Conservation (phyloP, 192 early-diverging fungal species). For the Gaertneriomyces sp. region DNA sequence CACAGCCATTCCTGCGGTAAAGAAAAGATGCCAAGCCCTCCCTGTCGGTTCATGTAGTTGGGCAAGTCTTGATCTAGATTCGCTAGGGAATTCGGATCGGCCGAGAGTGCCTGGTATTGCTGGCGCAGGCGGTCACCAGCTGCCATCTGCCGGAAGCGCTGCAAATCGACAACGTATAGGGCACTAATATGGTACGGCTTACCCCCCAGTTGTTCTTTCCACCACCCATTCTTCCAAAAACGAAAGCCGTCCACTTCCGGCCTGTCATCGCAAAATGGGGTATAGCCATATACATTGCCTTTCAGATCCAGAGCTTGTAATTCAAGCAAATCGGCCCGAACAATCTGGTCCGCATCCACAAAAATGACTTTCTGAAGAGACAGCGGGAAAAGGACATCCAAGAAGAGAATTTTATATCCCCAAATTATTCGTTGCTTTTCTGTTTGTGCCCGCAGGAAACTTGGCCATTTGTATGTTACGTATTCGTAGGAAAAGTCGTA, state of each 20-base stretch:
- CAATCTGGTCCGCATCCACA: constrained; percentile 95
- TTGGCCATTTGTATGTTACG: constrained; percentile 98
- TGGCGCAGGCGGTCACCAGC: constrained; percentile 90
- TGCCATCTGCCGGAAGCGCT: constrained; percentile 84
- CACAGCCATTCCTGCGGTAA: constrained; percentile 97
- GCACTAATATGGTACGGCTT: constrained; percentile 95
- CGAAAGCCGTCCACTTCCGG: constrained; percentile 93
- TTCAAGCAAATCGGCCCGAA: constrained; percentile 92
- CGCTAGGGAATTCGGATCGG: constrained; percentile 82
- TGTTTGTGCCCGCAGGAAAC: constrained; percentile 86
- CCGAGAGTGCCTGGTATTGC: constrained; percentile 88
- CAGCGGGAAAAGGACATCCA: constrained; percentile 96
- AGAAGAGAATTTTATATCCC: constrained; percentile 98
- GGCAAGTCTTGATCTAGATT: constrained; percentile 98
- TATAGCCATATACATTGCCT: constrained; percentile 95
- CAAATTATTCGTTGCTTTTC: constrained; percentile 98
- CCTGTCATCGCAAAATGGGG: constrained; percentile 91
- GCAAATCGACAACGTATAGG: constrained; percentile 93
- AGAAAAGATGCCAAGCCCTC: constrained; percentile 84
- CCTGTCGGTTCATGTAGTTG: constrained; percentile 82
- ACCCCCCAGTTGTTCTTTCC: constrained; percentile 80
- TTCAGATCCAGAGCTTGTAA: constrained; percentile 87
- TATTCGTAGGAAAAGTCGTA: constrained; percentile 92
- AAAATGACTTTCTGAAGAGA: constrained; percentile 92
- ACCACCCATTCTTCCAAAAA: constrained; percentile 98